phyloP scores from a whole-genome alignment of 1,139 yeast species.

The Lodderomyces metapsilosis region DNA sequence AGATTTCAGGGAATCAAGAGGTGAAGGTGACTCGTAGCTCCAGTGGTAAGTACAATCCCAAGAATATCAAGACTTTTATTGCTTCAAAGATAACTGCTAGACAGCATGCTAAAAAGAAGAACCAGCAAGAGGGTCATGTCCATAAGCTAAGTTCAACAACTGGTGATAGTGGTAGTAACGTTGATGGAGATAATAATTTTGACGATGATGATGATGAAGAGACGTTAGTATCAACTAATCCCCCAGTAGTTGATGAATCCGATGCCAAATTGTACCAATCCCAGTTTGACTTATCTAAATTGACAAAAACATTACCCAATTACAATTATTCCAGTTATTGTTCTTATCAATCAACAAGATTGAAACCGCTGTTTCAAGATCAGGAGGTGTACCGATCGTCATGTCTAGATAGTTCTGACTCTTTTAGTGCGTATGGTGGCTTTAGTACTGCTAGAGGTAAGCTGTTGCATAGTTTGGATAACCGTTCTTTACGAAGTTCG shows the following conservation, averaged over 20 bases:
- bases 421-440: too few relatives aligned
- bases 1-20: neutral
- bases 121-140: neutral
- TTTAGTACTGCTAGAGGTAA: neutral
- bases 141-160: neutral
- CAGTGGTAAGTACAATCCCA: constrained; percentile 18
- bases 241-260: constrained; percentile 7
- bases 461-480: neutral
- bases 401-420: neutral
- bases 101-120: constrained; percentile 1
- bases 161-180: neutral
- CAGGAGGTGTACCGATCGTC: neutral
- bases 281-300: constrained; percentile 12
- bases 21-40: neutral
- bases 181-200: neutral
- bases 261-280: constrained; percentile 14
- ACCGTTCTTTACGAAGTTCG: neutral
- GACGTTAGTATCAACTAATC: neutral
- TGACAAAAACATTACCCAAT: neutral
- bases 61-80: constrained; percentile 27
- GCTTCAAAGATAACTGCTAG: constrained; percentile 29
- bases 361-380: constrained; percentile 4
- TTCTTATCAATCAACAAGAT: constrained; percentile 5
- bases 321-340: neutral
- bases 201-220: constrained; percentile 7